Evolutionary conservation across 192 early-diverging fungal genomes (phyloP), one percentile per base, ranked within the genome.

Genomic region (Coemansia sp.): DNA sequence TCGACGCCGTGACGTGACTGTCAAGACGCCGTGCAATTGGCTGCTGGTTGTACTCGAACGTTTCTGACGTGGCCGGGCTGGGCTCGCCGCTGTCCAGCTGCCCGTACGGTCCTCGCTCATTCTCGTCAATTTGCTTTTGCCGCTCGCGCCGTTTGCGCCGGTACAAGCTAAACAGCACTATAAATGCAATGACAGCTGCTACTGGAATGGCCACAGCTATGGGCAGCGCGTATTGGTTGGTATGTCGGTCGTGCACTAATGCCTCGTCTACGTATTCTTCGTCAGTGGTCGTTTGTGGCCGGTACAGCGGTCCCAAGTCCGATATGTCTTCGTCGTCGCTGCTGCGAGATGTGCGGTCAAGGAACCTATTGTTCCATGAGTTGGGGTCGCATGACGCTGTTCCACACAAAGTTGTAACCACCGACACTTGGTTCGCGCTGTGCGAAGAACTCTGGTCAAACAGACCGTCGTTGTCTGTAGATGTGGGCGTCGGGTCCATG

Each of bases 331-430:
- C n/a, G 19, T 1, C 39, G 22, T 22, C 52, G 62, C 22, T 24
- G 35, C 49, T 41, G 5, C 5, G 7, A 0, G 50, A 25, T 7
- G 62, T 29, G 0, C 47, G 60, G 60, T 69, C 59, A 0, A 47
- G 39, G 4, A 69, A 24, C 23, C 67, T 60, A 7, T 62, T 57
- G 56, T 62, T 62, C 43, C 53, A 50, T 4, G 50, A 54, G 51
- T 61, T 37, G 51, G 58, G 24, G 2, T 32, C 27, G 58, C 66
- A 67, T 6, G 60, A 11, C 4, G 25, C 67, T 2, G 53, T 48
- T 9, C 67, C 67, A 27, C 67, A 69, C 10, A 69, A 22, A 11
- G 61, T 43, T 12, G 67, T 47, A 12, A 69, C 67, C 22, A 69
- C 45, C 14, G 67, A 69, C 1, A 69, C 67, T 6, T 29, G 38